These are phyloP conservation scores for Syzygium grande DNA, from an alignment of 345 rosid genomes.

Conservation along the genomic window DNA sequence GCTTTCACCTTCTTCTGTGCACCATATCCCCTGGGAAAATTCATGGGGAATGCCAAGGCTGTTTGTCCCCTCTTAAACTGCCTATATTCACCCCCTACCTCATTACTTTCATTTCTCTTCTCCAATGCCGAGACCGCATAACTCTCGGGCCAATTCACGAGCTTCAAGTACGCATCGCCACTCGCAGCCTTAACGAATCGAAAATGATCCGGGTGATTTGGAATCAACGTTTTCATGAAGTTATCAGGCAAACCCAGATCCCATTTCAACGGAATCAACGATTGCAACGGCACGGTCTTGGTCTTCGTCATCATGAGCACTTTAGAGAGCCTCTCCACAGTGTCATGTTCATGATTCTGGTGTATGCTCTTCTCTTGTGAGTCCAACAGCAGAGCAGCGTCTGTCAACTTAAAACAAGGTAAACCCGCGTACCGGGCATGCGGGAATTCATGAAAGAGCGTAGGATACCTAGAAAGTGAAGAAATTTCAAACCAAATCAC, in stretches of 20 bases:
- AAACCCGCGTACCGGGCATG: constrained; percentile 71
- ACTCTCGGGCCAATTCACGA: constrained; percentile 53
- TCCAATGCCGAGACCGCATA: constrained; percentile 66
- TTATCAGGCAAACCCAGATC: constrained; percentile 85
- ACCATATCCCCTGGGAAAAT: constrained; percentile 90
- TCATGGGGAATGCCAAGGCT: constrained; percentile 67
- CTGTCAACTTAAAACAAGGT: constrained; percentile 84
- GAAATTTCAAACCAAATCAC: background rate
- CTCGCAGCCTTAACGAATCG: constrained; percentile 46
- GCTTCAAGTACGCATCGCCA: constrained; percentile 49
- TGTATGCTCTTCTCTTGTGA: constrained; percentile 74
- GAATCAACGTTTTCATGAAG: constrained; percentile 55
- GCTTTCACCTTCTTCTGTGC: constrained; percentile 82
- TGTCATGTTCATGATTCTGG: constrained; percentile 47
- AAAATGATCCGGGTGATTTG: constrained; percentile 58
- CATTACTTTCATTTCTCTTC: constrained; percentile 39
- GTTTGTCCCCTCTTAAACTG: constrained; percentile 71
- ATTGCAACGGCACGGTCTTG: constrained; percentile 51
- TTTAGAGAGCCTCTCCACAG: constrained; percentile 73
- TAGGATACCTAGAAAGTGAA: constrained; percentile 58
- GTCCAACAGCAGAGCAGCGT: constrained; percentile 68
- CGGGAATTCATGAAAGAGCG: constrained; percentile 84
- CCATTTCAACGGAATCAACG: constrained; percentile 70
- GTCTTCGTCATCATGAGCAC: constrained; percentile 87
- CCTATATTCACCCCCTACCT: constrained; percentile 43